Conservation (phyloP, 345 rosid genomes). For the Eucalyptus microcorys region DNA sequence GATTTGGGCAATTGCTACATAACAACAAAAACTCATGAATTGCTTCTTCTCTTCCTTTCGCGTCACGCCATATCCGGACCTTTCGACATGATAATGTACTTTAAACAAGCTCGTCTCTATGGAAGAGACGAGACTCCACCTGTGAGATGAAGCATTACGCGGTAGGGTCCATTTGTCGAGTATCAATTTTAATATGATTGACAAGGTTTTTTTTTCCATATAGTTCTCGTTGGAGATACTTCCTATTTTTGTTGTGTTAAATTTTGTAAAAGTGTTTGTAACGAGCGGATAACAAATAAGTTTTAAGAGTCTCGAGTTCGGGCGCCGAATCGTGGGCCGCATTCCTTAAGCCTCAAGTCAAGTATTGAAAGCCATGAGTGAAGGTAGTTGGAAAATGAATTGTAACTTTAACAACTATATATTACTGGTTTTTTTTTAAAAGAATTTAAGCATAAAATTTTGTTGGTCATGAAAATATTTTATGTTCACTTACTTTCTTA, state of each 20-base stretch:
- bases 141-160: neutral
- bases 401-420: no score
- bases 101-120: neutral
- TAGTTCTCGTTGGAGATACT: no score
- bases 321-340: no score
- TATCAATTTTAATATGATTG: no score
- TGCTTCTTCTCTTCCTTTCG: neutral
- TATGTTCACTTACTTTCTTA: neutral
- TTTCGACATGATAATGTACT: neutral
- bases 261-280: accelerated
- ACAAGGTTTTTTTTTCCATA: no score
- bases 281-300: accelerated
- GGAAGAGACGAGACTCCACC: neutral
- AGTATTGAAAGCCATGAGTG: no score
- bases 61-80: neutral
- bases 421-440: accelerated
- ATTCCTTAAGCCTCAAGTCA: no score
- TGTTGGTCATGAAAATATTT: neutral
- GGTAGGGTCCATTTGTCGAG: neutral
- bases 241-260: no score
- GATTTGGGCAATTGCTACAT: neutral
- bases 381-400: no score
- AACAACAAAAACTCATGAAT: neutral
- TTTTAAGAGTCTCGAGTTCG: no score
- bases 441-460: neutral